Conservation (phyloP, 495 filamentous ascomycete genomes). For the Penicillium lividum region DNA sequence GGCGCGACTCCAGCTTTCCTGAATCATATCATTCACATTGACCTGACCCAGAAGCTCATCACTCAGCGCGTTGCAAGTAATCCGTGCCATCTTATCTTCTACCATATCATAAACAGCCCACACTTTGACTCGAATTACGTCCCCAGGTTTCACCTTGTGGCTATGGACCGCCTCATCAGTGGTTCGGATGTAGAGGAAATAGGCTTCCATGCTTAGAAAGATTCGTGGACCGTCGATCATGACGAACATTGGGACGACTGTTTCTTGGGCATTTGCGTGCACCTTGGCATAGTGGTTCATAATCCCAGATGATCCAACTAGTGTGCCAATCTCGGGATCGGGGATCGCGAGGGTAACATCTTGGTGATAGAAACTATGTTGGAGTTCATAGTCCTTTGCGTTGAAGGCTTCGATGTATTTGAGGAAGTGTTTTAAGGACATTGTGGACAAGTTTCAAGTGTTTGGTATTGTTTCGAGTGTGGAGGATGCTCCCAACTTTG, state of each 20-base stretch:
- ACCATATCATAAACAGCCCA: constrained; percentile 12
- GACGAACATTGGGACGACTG: constrained; percentile 11
- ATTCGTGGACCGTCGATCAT: constrained; percentile 7
- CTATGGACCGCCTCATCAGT: constrained; percentile 11
- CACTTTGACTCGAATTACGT: constrained; percentile 15
- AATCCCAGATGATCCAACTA: constrained; percentile 6
- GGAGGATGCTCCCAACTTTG: not conserved
- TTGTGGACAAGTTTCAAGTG: not conserved
- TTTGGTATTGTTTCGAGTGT: not conserved
- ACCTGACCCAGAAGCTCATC: constrained; percentile 8
- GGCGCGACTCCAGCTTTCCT: constrained; percentile 9
- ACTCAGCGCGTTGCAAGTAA: constrained; percentile 9
- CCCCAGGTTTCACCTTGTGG: constrained; percentile 8
- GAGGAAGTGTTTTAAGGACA: constrained; percentile 7
- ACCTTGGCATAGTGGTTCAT: constrained; percentile 11
- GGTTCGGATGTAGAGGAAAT: constrained; percentile 4
- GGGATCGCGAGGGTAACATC: constrained; percentile 11
- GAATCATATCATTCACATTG: constrained; percentile 6
- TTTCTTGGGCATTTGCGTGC: constrained; percentile 6
- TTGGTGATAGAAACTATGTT: constrained; percentile 8
- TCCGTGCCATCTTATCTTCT: constrained; percentile 8
- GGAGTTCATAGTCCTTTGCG: constrained; percentile 8
- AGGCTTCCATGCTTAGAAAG: constrained; percentile 11
- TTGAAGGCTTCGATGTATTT: constrained; percentile 13
- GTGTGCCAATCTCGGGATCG: constrained; percentile 14